These are phyloP conservation scores for Zizania latifolia DNA, from an alignment of 176 grass and related monocot species.

Conservation along the genomic window DNA sequence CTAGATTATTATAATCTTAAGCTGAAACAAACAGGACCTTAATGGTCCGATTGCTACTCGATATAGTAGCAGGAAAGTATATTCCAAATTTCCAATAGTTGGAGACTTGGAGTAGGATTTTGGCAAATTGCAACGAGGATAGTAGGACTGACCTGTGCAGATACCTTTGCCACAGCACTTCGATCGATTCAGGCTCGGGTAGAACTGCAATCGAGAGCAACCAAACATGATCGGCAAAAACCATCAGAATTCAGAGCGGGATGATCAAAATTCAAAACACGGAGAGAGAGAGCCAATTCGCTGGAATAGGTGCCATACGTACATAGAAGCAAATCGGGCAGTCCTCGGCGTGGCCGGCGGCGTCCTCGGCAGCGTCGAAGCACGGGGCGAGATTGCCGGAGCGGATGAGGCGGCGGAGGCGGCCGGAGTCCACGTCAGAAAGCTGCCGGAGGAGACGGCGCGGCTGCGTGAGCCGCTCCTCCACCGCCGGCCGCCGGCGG, in stretches of 20 bases:
- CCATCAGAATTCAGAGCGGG: neutral
- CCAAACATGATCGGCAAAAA: neutral
- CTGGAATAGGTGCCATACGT: neutral
- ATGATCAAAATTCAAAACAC: neutral
- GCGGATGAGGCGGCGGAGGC: slow-evolving; percentile 59
- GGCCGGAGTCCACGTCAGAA: slow-evolving; percentile 50
- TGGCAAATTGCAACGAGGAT: neutral
- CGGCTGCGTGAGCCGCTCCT: slow-evolving; percentile 72
- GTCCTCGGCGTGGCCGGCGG: slow-evolving; percentile 27
- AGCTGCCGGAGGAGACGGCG: slow-evolving; percentile 50
- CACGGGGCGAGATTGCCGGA: slow-evolving; percentile 56
- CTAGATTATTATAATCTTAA: no score
- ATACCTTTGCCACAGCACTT: slow-evolving; percentile 81
- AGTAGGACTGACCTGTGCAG: slow-evolving; percentile 52
- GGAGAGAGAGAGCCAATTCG: neutral
- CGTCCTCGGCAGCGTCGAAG: slow-evolving; percentile 61
- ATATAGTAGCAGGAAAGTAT: no score
- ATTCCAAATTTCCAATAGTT: no score
- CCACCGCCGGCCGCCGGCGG: slow-evolving; percentile 33
- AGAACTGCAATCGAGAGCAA: slow-evolving; percentile 34
- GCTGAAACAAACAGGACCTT: no score
- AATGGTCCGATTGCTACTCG: no score
- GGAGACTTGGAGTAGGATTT: no score
- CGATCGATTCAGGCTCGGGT: slow-evolving; percentile 64
- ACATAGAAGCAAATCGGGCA: slow-evolving; percentile 91